phyloP scores from a whole-genome alignment of 2,329 filamentous ascomycete species.

The Colletotrichum eremochloae region DNA sequence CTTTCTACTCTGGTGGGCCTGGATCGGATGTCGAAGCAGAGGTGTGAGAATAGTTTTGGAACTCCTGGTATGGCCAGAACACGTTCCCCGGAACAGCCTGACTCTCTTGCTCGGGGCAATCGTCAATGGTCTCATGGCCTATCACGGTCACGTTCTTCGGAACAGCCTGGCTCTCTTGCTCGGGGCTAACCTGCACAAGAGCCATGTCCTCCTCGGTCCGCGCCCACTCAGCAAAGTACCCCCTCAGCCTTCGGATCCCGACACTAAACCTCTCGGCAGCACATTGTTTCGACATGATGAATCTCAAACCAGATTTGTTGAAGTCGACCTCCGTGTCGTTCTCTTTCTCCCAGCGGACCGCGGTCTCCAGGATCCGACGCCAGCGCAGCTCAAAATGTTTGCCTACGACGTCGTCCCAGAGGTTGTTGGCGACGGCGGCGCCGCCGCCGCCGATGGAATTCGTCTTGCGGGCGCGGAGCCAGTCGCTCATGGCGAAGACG shows the following conservation, averaged over 20 bases:
- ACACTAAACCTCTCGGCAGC: background rate
- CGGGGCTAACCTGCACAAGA: background rate
- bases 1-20: background rate
- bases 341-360: background rate
- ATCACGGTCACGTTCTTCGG: background rate
- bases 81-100: too few species aligned
- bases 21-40: background rate
- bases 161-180: background rate
- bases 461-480: slow-evolving; percentile 43
- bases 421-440: background rate
- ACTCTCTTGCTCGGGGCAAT: background rate
- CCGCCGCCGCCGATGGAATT: background rate
- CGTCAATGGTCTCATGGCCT: background rate
- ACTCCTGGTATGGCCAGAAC: too few species aligned
- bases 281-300: background rate
- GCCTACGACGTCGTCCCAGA: slow-evolving; percentile 23
- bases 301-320: background rate
- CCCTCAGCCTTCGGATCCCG: slow-evolving; percentile 7
- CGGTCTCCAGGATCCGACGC: slow-evolving; percentile 8
- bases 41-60: background rate
- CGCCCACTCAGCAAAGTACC: slow-evolving; percentile 8
- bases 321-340: background rate
- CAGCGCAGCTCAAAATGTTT: slow-evolving; percentile 19
- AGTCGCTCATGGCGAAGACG: slow-evolving; percentile 48
- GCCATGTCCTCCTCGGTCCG: background rate